Evolutionary conservation across 2,329 filamentous ascomycete genomes (phyloP), one percentile per base, ranked within the genome.

Genomic region (Escovopsis sp.): DNA sequence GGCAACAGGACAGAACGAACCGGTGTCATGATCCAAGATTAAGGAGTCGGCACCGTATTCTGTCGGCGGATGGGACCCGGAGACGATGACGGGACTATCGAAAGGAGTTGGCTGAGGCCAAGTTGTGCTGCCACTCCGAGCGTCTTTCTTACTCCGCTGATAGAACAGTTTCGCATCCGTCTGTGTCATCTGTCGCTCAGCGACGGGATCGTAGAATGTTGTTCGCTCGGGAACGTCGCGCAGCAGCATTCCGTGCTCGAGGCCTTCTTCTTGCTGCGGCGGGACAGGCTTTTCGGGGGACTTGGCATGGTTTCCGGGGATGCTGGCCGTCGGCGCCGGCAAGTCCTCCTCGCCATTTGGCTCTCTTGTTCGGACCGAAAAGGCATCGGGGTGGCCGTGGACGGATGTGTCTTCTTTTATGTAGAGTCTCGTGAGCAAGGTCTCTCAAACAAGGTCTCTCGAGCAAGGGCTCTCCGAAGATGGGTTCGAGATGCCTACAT

Each of bases 161-260:
- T 94, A 98, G 62, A 96, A 93, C 42, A 94, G 70, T 58, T 94
- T 96, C 40, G 88, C 84, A 54, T 98, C 90, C 18, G 83, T 79
- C 56, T 94, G 86, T 50, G 80, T 92, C 76, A 94, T 81, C 51
- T 88, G 83, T 49, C 90, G 92, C 58, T 98, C 90, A 35, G 84
- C 82, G 35, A 88, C 79, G 50, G 88, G 85, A 57, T 94, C 87
- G 60, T 93, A 94, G 53, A 86, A 92, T 15, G 87, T 83, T 8
- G 86, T 94, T 53, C 78, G 79, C 41, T 68, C 68, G 25, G 72
- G 72, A 35, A 72, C 52, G 49, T 79, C 74, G 41, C 74, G 63
- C 16, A 63, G 62, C 9, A 79, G 61, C 65, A 78, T 72, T 36
- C 72, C 72, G 21, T 71, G 67, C 36, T 65, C 53, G 26, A 63